Percentiles rank a stretch among this genome's conserved stretches.
phyloP scores from a whole-genome alignment of 768 basidiomycete genomes.

The Pleurotus eryngii region DNA sequence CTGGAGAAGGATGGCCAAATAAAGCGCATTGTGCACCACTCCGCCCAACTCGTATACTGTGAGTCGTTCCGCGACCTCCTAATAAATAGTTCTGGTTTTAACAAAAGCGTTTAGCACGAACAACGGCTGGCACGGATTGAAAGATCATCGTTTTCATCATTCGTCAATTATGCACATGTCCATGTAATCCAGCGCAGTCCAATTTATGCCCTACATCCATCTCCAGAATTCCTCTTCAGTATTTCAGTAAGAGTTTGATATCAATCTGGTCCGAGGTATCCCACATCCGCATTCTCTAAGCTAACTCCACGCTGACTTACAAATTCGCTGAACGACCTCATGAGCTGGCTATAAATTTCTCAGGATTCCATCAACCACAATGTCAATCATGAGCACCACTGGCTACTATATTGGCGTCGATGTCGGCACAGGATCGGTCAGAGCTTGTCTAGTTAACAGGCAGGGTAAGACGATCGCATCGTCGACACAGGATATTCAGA shows the following conservation, averaged over 20 bases:
- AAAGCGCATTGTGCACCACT: conserved; percentile 96
- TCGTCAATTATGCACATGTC: conserved; percentile 22
- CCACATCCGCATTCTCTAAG: not conserved
- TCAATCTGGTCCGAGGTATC: not conserved
- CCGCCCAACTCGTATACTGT: conserved; percentile 95
- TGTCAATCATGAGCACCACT: conserved; percentile 30
- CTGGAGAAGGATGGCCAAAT: conserved; percentile 92
- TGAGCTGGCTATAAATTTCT: not conserved
- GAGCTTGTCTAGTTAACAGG: conserved; percentile 74
- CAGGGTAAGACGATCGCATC: conserved; percentile 75
- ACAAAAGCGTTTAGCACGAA: conserved; percentile 35
- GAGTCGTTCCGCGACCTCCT: conserved; percentile 31
- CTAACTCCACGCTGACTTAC: not conserved
- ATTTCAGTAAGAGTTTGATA: not conserved
- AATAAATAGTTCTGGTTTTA: not conserved
- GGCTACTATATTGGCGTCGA: conserved; percentile 72
- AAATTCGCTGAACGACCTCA: not conserved
- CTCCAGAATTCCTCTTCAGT: not conserved
- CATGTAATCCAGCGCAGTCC: conserved; percentile 23
- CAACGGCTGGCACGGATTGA: conserved; percentile 48
- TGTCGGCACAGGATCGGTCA: conserved; percentile 92
- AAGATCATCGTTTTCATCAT: conserved; percentile 15
- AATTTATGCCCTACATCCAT: conserved; percentile 2
- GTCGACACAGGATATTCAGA: conserved; percentile 76
- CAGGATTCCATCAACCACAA: not conserved